These are phyloP conservation scores for Barnettozyma populi DNA, from an alignment of 805 yeast species.

Conservation along the genomic window DNA sequence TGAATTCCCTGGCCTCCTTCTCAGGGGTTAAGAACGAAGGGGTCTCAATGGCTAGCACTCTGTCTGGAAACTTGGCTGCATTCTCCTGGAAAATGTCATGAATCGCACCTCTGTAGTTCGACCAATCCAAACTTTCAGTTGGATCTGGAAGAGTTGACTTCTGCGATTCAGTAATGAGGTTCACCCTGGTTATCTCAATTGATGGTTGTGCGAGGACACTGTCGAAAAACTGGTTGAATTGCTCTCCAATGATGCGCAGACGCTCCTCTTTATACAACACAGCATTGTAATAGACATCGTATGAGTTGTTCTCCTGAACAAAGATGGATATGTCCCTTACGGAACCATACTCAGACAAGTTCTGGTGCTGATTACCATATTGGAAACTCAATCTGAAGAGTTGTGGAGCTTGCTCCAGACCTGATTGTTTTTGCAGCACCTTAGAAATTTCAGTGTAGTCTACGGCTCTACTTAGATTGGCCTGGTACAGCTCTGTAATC, in stretches of 20 bases:
- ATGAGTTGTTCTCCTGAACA: slow-evolving; percentile 26
- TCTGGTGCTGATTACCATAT: slow-evolving; percentile 30
- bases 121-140: slow-evolving; percentile 81
- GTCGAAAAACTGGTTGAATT: slow-evolving; percentile 51
- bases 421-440: slow-evolving; percentile 42
- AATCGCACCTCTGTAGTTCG: slow-evolving; percentile 87
- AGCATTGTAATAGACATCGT: slow-evolving; percentile 64
- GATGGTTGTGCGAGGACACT: slow-evolving; percentile 34
- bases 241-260: slow-evolving; percentile 65
- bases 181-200: slow-evolving; percentile 50
- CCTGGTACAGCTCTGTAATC: slow-evolving; percentile 37
- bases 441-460: slow-evolving; percentile 54
- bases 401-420: slow-evolving; percentile 53
- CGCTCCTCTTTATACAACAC: slow-evolving; percentile 68
- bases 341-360: slow-evolving; percentile 38
- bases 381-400: slow-evolving; percentile 55
- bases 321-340: slow-evolving; percentile 62
- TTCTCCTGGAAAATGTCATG: slow-evolving; percentile 92
- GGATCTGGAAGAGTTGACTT: slow-evolving; percentile 74
- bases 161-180: slow-evolving; percentile 67
- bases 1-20: slow-evolving; percentile 62
- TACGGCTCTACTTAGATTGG: slow-evolving; percentile 29
- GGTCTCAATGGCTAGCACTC: slow-evolving; percentile 91
- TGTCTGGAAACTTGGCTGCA: slow-evolving; percentile 78
- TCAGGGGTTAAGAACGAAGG: slow-evolving; percentile 51